Base-by-base conservation (phyloP, 2,329 filamentous ascomycete species). In the Fusarium sp. region DNA sequence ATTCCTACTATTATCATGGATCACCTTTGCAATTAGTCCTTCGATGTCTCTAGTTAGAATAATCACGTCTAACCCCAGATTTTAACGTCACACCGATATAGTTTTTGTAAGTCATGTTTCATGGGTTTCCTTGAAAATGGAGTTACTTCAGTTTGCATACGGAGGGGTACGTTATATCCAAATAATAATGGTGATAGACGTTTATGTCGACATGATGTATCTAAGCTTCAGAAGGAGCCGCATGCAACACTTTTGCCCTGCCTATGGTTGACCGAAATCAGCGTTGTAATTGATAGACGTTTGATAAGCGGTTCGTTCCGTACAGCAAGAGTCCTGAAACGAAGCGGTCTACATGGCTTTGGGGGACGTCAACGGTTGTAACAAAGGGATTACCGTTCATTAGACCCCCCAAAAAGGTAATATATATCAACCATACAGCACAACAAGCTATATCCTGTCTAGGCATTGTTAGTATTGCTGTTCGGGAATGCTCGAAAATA, bases 21-120 rank as follows among this genome's bases (percentile, higher is more conserved):
- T 41, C 31, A 18, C 29, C 35, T 33, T 50, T 29, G 12, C 27
- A 39, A 20, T 38, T 35, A 22, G 47, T 18, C 25, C 54, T 44
- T 58, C 27, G 25, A 36, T 67, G 70, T 63, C 61, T 72, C 33
- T 49, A 50, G 41, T 29, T 14, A 39, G 31, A 42, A 39, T 20
- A 39, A 27, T 54, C 14, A 22, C 22, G 29, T 39, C 41, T 38
- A 50, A 38, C 35, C 36, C 54, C 57, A 42, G 22, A 45, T 63
- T 44, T 53, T 27, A 46, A 46, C 14, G 17, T 47, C 33, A 27
- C 18, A 6, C n/a, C 47, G 25, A 31, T 31, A 20, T 31, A 47
- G 14, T 17, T 36, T 20, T n/a, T 31, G 7, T 7, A 22, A 22
- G n/a, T 27, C 29, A 22, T 31, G 15, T 35, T 42, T 18, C n/a